Percentiles rank a stretch among this genome's conserved stretches.
Evolutionary conservation across 2,329 filamentous ascomycete species (phyloP).

Genomic region (Epichloe glyceriae): DNA sequence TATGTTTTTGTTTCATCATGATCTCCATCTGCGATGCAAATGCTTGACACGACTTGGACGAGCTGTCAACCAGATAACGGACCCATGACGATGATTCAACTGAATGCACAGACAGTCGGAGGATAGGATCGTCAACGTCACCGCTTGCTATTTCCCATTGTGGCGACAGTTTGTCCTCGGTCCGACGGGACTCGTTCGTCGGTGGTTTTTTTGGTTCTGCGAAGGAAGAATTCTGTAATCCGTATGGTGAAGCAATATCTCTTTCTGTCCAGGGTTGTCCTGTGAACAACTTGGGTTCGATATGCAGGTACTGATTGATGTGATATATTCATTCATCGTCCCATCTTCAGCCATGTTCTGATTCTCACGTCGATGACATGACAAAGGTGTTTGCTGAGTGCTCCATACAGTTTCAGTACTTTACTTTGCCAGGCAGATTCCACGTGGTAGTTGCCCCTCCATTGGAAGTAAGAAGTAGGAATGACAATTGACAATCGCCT

Average conservation of each 20-base stretch:
- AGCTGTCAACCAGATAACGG: neutral
- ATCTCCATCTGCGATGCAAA: no score
- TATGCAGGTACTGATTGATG: neutral
- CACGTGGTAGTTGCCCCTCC: neutral
- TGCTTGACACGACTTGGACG: neutral
- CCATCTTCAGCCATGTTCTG: neutral
- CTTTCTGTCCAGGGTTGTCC: no score
- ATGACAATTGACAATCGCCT: neutral
- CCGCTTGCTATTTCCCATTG: neutral
- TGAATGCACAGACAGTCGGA: neutral
- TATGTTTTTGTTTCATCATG: no score
- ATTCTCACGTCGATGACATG: no score
- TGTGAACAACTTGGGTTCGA: neutral
- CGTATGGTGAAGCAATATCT: no score
- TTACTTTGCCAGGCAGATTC: neutral
- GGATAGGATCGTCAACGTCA: conserved; percentile 1
- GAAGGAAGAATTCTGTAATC: no score
- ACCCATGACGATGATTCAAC: neutral
- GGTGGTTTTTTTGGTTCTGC: neutral
- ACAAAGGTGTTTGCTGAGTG: no score
- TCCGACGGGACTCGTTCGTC: neutral
- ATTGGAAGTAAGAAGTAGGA: no score
- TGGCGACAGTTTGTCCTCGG: neutral
- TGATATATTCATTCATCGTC: neutral
- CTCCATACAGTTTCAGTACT: no score